Percentiles rank a stretch among this genome's conserved stretches.
Conservation (phyloP, 208 protist species). For the Angomonas ambiguus region DNA sequence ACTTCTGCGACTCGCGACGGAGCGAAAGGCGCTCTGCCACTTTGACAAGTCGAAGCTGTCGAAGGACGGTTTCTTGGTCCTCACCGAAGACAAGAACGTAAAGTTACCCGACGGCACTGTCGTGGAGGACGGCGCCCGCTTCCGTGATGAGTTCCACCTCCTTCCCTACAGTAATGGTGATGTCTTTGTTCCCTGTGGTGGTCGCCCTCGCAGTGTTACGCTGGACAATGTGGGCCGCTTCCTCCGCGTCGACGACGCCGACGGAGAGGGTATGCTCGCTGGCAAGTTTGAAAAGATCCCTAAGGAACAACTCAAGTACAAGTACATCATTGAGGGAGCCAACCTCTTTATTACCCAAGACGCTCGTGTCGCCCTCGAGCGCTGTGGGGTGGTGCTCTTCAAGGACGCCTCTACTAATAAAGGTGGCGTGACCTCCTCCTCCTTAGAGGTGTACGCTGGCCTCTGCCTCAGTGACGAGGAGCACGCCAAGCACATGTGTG, state of each 20-base stretch:
- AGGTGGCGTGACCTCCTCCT: conserved; percentile 96
- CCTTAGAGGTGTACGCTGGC: conserved; percentile 94
- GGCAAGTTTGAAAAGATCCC: conserved; percentile 45
- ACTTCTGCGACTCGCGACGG: conserved; percentile 75
- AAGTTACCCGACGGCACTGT: conserved; percentile 82
- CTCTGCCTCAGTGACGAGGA: conserved; percentile 92
- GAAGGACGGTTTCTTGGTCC: conserved; percentile 88
- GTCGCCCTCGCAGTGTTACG: conserved; percentile 92
- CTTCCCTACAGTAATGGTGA: conserved; percentile 79
- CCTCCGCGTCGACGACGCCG: conserved; percentile 55
- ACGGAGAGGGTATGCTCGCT: conserved; percentile 61
- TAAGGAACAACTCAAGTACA: conserved; percentile 73
- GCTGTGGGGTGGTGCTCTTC: conserved; percentile 78
- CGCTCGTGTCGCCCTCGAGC: conserved; percentile 88
- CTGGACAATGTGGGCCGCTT: conserved; percentile 89
- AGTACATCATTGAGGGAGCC: conserved; percentile 96
- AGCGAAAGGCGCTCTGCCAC: conserved; percentile 71
- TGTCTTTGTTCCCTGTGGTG: conserved; percentile 96
- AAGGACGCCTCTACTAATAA: conserved; percentile 96
- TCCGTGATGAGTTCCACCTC: conserved; percentile 94
- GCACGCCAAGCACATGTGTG: conserved; percentile 88
- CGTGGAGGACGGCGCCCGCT: conserved; percentile 59
- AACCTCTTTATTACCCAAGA: conserved; percentile 97
- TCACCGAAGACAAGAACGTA: conserved; percentile 84
- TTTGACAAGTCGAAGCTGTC: conserved; percentile 88